Base-by-base conservation (phyloP, 2,329 filamentous ascomycete species). In the Penicillium aurantiogriseum region DNA sequence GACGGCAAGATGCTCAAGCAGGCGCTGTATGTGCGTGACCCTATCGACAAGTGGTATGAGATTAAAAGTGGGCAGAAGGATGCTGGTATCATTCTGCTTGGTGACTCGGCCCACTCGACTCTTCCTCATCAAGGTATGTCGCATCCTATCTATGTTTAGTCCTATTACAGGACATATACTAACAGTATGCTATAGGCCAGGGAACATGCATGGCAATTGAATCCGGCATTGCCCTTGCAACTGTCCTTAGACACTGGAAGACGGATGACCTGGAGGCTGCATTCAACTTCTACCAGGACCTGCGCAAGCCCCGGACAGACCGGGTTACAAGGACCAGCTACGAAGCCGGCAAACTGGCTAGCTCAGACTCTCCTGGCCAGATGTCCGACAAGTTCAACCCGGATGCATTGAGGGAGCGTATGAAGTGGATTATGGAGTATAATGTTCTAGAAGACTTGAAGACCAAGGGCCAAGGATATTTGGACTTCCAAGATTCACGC, bases 401-500 rank as follows among this genome's bases (percentile, higher is more conserved):
- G 0, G 52, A 61, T 11, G 60, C 62, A 21, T 40, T 73, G 29
- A 57, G 49, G 29, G 71, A 73, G 59, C 65, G 71, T 2, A 74
- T 74, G 71, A 69, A 59, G 59, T 74, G 71, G 70, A 68, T 73
- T 38, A 74, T 73, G 71, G 71, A 73, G 54, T 73, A 70, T 43
- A 68, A 73, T 59, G 61, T 74, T 9, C 54, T 74, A 42, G 68
- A 64, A 15, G 69, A 74, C 39, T 56, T 74, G 52, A 61, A 61
- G 44, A 13, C 8, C 36, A 64, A 62, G 49, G 67, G 67, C 4
- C 65, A 60, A 8, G 59, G 57, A 13, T 51, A 51, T 40, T 46
- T 69, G 53, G 58, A 63, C 27, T 66, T 64, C n/a, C 52, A 62
- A 2, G 60, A 52, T 40, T 66, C 59, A 3, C 52, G 51, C 25